phyloP scores from a whole-genome alignment of 2,329 filamentous ascomycete genomes.

The Pseudogymnoascus sp. region DNA sequence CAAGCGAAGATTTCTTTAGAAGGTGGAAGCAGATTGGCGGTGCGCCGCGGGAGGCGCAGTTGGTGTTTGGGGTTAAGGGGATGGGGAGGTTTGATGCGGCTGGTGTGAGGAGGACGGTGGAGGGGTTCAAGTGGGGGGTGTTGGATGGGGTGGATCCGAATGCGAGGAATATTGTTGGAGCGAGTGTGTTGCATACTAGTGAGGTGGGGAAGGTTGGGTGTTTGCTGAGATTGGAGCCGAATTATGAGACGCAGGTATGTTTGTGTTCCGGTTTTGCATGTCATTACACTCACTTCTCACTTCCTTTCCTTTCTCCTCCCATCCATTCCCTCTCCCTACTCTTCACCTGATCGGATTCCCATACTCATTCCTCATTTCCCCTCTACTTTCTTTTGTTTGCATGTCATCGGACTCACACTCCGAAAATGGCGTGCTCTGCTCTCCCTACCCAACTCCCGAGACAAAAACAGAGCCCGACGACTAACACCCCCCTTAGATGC shows the following conservation, averaged over 20 bases:
- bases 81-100: slow-evolving; percentile 52
- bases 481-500: slow-evolving; percentile 57
- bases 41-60: slow-evolving; percentile 75
- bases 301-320: background rate
- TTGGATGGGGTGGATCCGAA: slow-evolving; percentile 85
- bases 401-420: background rate
- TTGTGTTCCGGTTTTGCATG: background rate
- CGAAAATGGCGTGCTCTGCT: background rate
- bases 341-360: background rate
- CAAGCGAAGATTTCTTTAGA: slow-evolving; percentile 89
- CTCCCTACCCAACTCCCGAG: background rate
- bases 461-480: background rate
- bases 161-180: slow-evolving; percentile 84
- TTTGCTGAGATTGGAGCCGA: slow-evolving; percentile 86
- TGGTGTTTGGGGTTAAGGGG: slow-evolving; percentile 63
- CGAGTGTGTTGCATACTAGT: slow-evolving; percentile 73
- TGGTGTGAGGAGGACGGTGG: slow-evolving; percentile 64
- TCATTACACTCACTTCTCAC: background rate
- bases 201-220: slow-evolving; percentile 89
- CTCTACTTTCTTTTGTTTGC: background rate
- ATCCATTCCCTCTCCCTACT: background rate
- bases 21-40: slow-evolving; percentile 98
- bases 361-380: slow-evolving; percentile 7
- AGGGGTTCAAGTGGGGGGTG: slow-evolving; percentile 85
- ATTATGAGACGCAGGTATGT: slow-evolving; percentile 80